phyloP scores from a whole-genome alignment of 148 eudicot species.

The Simmondsia chinensis region DNA sequence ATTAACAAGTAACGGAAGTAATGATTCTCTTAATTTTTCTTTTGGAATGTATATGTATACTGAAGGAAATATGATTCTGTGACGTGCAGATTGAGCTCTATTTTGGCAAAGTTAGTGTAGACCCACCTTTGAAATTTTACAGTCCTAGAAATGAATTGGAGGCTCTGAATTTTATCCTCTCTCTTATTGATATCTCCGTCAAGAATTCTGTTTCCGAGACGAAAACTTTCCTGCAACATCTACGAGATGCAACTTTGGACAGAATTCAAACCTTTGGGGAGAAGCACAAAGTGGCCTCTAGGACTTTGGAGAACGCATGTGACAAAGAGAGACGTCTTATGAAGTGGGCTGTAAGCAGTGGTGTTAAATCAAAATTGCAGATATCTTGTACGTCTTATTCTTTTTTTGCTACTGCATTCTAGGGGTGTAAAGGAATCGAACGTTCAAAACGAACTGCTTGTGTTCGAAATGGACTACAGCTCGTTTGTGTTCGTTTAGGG shows the following conservation, averaged over 20 bases:
- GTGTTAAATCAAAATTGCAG: slow-evolving; percentile 54
- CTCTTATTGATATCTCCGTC: slow-evolving; percentile 28
- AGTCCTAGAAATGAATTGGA: slow-evolving; percentile 81
- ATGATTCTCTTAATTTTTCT: background rate
- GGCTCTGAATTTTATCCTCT: slow-evolving; percentile 52
- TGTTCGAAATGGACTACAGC: too few species aligned
- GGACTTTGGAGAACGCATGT: slow-evolving; percentile 23
- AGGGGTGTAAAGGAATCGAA: too few species aligned
- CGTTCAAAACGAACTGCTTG: too few species aligned
- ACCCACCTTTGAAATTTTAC: slow-evolving; percentile 18
- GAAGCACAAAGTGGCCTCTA: slow-evolving; percentile 19
- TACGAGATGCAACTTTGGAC: slow-evolving; percentile 27
- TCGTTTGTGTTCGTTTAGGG: too few species aligned
- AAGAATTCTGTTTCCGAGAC: slow-evolving; percentile 10
- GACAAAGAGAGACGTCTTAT: slow-evolving; percentile 46
- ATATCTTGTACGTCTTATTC: slow-evolving; percentile 59
- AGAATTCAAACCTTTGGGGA: slow-evolving; percentile 44
- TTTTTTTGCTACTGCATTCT: slow-evolving; percentile 1
- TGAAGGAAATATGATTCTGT: slow-evolving; percentile 1
- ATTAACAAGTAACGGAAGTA: too few species aligned
- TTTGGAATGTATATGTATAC: background rate
- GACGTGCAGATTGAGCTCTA: slow-evolving; percentile 71
- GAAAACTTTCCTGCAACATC: slow-evolving; percentile 14
- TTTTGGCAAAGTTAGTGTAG: slow-evolving; percentile 34
- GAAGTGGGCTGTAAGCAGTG: slow-evolving; percentile 66